phyloP scores from a whole-genome alignment of 1,284 basidiomycete species.

The Coniferiporia sulphurascens region DNA sequence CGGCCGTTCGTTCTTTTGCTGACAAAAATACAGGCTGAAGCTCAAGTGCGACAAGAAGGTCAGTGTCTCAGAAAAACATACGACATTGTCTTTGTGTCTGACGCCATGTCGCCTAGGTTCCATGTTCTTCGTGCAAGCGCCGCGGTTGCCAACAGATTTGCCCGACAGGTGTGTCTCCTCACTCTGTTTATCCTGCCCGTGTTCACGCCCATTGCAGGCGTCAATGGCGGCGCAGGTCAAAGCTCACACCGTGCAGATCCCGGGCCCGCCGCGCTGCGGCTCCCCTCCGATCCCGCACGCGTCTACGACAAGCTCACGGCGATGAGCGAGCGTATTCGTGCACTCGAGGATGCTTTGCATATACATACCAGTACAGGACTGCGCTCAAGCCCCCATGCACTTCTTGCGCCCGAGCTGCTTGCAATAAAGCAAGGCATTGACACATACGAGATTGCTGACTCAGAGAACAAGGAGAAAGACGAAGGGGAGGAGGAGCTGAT shows the following conservation, averaged over 20 bases:
- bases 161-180: slow-evolving; percentile 15
- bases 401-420: slow-evolving; percentile 14
- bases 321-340: slow-evolving; percentile 18
- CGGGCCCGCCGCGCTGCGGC: neutral
- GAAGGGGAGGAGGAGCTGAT: slow-evolving; percentile 14
- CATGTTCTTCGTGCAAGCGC: slow-evolving; percentile 8
- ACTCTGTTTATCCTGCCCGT: too few relatives aligned
- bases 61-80: neutral
- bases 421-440: slow-evolving; percentile 4
- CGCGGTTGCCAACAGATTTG: slow-evolving; percentile 8
- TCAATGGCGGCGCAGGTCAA: neutral
- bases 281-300: neutral
- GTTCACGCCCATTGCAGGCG: neutral
- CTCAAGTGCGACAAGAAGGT: slow-evolving; percentile 19
- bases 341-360: slow-evolving; percentile 20
- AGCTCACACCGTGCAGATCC: too few relatives aligned
- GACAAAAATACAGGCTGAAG: slow-evolving; percentile 6
- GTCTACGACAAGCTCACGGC: slow-evolving; percentile 12
- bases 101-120: neutral
- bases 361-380: slow-evolving; percentile 14
- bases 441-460: too few relatives aligned
- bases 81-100: neutral
- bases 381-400: slow-evolving; percentile 12
- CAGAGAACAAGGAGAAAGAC: neutral
- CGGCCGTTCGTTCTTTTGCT: neutral